A percentile compares a stretch with the other conserved stretches of the same genome.
Evolutionary conservation across 108 stramenopile genomes (phyloP).

Genomic region (Pelagomonas calceolata): DNA sequence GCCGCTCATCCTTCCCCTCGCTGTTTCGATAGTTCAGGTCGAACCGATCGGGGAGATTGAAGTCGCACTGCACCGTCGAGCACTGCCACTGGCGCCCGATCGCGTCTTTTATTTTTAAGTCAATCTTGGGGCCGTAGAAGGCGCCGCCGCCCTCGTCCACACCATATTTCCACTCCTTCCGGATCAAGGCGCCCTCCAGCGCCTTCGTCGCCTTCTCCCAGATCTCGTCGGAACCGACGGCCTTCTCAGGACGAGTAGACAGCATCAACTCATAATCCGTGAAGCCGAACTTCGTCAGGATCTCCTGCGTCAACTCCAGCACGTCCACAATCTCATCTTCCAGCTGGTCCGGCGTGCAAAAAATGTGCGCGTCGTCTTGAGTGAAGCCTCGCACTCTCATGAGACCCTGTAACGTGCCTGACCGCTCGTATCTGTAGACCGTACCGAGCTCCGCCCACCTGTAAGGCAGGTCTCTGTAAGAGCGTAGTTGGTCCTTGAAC

Average conservation of each 20-base stretch:
- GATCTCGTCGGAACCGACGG: conserved; percentile 84
- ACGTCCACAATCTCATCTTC: conserved; percentile 85
- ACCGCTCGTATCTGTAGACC: conserved; percentile 80
- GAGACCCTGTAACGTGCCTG: conserved; percentile 87
- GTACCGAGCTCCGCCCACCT: conserved; percentile 93
- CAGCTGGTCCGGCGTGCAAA: conserved; percentile 88
- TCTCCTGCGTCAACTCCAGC: conserved; percentile 70
- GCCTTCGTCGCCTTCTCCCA: conserved; percentile 80
- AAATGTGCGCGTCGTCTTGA: conserved; percentile 97
- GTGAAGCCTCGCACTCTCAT: conserved; percentile 95
- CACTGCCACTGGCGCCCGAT: conserved; percentile 96
- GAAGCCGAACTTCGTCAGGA: conserved; percentile 85
- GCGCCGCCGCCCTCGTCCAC: conserved; percentile 95
- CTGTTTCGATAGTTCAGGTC: conserved; percentile 71
- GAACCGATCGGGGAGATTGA: conserved; percentile 95
- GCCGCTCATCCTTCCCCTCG: conserved; percentile 61
- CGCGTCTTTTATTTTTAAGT: conserved; percentile 93
- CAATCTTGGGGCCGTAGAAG: conserved; percentile 97
- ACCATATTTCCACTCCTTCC: conserved; percentile 80
- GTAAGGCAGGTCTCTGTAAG: conserved; percentile 86
- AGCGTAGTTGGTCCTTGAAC: conserved; percentile 82
- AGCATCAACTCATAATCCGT: conserved; percentile 88
- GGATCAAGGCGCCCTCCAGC: conserved; percentile 66
- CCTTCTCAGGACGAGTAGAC: conserved; percentile 83
- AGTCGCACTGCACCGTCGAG: conserved; percentile 94